Conservation (phyloP, 495 filamentous ascomycete genomes). For the Ascobolus immersus region DNA sequence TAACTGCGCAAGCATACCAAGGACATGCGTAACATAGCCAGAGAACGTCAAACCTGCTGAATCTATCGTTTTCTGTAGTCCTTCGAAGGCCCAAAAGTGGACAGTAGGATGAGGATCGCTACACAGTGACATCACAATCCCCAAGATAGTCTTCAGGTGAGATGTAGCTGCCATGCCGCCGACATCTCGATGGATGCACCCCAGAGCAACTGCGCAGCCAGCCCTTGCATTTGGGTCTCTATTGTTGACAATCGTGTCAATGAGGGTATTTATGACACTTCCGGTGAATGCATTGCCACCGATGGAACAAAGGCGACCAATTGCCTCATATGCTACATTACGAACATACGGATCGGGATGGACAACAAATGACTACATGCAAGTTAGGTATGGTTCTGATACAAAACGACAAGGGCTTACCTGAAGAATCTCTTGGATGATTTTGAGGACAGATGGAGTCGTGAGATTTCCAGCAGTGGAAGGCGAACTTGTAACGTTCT, state of each 20-base stretch:
- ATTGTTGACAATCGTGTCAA: constrained; percentile 81
- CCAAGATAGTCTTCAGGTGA: constrained; percentile 84
- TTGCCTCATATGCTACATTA: constrained; percentile 56
- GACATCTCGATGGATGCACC: constrained; percentile 79
- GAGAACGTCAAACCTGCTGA: constrained; percentile 83
- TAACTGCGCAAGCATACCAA: constrained; percentile 79
- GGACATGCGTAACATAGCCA: constrained; percentile 60
- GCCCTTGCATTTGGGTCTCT: constrained; percentile 78
- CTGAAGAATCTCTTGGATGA: constrained; percentile 58
- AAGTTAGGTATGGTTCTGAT: constrained; percentile 4
- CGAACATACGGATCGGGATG: constrained; percentile 67
- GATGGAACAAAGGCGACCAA: constrained; percentile 74
- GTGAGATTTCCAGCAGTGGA: constrained; percentile 50
- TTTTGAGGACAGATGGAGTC: constrained; percentile 53
- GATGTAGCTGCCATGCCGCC: constrained; percentile 97
- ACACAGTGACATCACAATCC: constrained; percentile 81
- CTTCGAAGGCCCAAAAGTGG: constrained; percentile 87
- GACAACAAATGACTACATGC: constrained; percentile 39
- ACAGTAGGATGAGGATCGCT: constrained; percentile 91
- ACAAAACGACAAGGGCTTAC: constrained; percentile 16
- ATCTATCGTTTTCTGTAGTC: constrained; percentile 63
- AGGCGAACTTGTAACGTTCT: constrained; percentile 61
- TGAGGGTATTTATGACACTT: constrained; percentile 65
- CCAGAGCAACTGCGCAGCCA: constrained; percentile 79
- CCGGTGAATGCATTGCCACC: constrained; percentile 75